Base-by-base conservation (phyloP, 106 monocot genomes). In the Phalaenopsis equestris region DNA sequence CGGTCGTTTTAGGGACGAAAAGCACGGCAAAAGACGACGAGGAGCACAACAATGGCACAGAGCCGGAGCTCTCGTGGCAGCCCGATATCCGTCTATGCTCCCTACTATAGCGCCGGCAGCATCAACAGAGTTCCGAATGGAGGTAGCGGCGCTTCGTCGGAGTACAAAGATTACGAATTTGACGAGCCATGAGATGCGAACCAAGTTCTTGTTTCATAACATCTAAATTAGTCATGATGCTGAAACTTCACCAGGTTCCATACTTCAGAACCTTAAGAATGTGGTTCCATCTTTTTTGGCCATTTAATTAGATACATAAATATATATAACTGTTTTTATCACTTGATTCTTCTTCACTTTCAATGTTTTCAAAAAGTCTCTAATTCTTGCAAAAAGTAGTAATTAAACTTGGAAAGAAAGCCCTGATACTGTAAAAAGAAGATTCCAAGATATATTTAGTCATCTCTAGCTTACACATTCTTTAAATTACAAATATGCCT, bases 51-150 rank as follows among this genome's bases (percentile, higher is more conserved):
- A 10, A 83, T 88, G 78, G 83, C 90, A 6, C 84, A 90, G 30
- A 91, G 82, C 78, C 86, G 89, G 70, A 82, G 89, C 68, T 94
- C 90, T 47, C 84, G 90, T 56, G 85, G 82, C 21, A 92, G 90
- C 47, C 89, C 94, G 0, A 89, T 92, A 67, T 87, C 94, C 12
- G 87, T 90, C 37, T 94, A 92, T 70, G 87, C 87, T 48, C 92
- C 94, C 21, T 90, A 89, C 48, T 83, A 89, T 56, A 87, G 55
- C 78, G 30, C 82, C 18, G 75, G 78, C 37, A 82, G 41, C 56
- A 72, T 82, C 42, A 84, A 67, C 56, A 81, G 90, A 72, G n/a
- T 80, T 82, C 75, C 82, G 21, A 91, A 93, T 87, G 95, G 87
- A 8, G 81, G 79, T 1, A 73, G 43, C 37, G 82, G 82, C 41